phyloP scores from a whole-genome alignment of 2,329 filamentous ascomycete species.

The Colletotrichum nymphaeae region DNA sequence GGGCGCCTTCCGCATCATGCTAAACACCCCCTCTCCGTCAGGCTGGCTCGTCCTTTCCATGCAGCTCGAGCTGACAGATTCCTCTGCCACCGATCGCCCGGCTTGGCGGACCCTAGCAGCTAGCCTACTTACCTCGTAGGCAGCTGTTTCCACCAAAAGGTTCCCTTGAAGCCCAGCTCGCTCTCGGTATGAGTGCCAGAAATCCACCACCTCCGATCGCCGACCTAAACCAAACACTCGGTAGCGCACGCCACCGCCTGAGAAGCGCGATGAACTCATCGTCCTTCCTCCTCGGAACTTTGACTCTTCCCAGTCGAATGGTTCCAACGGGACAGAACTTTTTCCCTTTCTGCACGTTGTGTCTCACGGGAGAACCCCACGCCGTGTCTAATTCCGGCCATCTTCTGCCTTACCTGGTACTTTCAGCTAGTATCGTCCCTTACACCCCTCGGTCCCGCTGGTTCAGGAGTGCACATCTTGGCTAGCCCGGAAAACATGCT shows the following conservation, averaged over 20 bases:
- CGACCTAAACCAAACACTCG: slow-evolving; percentile 11
- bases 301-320: slow-evolving; percentile 11
- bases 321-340: slow-evolving; percentile 24
- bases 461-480: slow-evolving; percentile 4
- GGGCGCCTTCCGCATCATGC: neutral
- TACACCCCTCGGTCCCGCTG: neutral
- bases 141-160: too few species aligned
- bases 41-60: neutral
- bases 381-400: slow-evolving; percentile 21
- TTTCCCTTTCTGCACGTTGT: slow-evolving; percentile 8
- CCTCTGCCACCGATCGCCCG: neutral
- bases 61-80: neutral
- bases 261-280: slow-evolving; percentile 7
- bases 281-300: neutral
- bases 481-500: slow-evolving; percentile 9
- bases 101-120: neutral
- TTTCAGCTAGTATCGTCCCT: too few species aligned
- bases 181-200: slow-evolving; percentile 1
- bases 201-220: neutral
- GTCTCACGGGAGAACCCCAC: slow-evolving; percentile 14
- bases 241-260: slow-evolving; percentile 5
- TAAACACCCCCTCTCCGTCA: neutral
- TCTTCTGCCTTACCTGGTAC: neutral
- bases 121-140: neutral
- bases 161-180: neutral